Percentiles rank a stretch among this genome's conserved stretches.
phyloP scores from a whole-genome alignment of 202 grass and related monocot species.

The Schoenoplectus triqueter region DNA sequence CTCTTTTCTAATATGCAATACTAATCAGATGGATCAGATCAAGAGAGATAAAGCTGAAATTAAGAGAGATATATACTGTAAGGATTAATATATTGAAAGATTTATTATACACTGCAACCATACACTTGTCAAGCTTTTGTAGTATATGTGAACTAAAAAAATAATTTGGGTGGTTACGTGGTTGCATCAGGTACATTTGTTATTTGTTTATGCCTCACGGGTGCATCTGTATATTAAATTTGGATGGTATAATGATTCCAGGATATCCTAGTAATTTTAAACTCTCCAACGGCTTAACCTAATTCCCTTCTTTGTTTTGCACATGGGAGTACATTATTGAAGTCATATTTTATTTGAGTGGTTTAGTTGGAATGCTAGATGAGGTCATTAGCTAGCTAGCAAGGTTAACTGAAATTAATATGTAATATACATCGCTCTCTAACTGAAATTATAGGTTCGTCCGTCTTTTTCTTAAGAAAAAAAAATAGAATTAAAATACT shows the following conservation, averaged over 20 bases:
- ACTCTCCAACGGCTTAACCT: neutral
- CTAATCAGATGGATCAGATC: no score
- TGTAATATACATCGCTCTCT: neutral
- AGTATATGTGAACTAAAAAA: neutral
- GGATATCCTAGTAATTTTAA: neutral
- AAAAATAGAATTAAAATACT: neutral
- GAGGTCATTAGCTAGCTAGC: neutral
- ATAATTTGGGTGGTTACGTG: slow-evolving; percentile 17
- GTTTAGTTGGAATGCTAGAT: slow-evolving; percentile 5
- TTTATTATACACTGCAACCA: no score
- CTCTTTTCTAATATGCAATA: no score
- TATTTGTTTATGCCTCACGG: slow-evolving; percentile 6
- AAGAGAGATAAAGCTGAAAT: no score
- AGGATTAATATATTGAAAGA: no score
- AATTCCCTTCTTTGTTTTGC: slow-evolving; percentile 1
- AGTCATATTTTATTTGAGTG: slow-evolving; percentile 17
- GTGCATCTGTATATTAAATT: slow-evolving; percentile 18
- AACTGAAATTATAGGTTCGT: slow-evolving; percentile 14
- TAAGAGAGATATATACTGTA: no score
- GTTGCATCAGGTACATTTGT: slow-evolving; percentile 7
- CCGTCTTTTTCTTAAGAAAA: slow-evolving; percentile 6
- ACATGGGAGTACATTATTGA: slow-evolving; percentile 28
- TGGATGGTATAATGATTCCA: neutral
- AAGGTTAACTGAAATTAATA: slow-evolving; percentile 22
- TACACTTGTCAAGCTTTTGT: slow-evolving; percentile 11